Conservation (phyloP, 2,329 filamentous ascomycete species). For the Bipolaris oryzae region DNA sequence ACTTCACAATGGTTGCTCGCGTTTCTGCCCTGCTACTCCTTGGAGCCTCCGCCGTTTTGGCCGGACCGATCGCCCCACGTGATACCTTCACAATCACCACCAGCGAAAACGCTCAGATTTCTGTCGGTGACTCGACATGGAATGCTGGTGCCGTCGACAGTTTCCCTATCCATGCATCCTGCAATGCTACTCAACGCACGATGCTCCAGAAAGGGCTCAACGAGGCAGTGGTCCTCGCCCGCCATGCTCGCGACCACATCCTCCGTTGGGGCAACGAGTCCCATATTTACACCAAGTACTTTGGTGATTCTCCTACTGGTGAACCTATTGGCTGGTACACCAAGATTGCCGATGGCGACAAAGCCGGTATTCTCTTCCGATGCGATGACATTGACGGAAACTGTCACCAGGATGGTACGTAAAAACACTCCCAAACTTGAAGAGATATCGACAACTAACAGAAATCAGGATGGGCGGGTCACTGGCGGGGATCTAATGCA, state of each 20-base stretch:
- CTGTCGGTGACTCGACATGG: constrained; percentile 32
- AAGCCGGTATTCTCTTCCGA: constrained; percentile 64
- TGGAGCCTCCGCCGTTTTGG: constrained; percentile 34
- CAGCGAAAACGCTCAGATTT: constrained; percentile 16
- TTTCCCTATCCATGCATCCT: constrained; percentile 66
- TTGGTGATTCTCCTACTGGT: constrained; percentile 64
- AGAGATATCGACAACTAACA: not conserved
- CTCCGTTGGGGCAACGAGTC: constrained; percentile 63
- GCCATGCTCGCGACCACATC: constrained; percentile 68
- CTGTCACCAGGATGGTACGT: constrained; percentile 53
- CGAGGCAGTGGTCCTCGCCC: constrained; percentile 64
- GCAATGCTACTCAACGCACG: constrained; percentile 65
- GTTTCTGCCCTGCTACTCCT: constrained; percentile 32
- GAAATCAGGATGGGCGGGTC: constrained; percentile 65
- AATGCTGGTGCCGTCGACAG: constrained; percentile 48
- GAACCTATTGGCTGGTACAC: constrained; percentile 68
- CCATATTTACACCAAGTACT: constrained; percentile 68
- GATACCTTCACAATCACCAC: constrained; percentile 34
- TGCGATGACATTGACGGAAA: constrained; percentile 73
- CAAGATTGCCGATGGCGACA: constrained; percentile 64
- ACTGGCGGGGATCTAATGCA: constrained; percentile 70
- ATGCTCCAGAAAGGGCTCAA: constrained; percentile 64
- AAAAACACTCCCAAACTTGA: too few species aligned
- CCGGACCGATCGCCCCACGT: constrained; percentile 34
- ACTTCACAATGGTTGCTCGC: constrained; percentile 30